Conservation (phyloP, 768 basidiomycete genomes). For the Suillus hirtellus region DNA sequence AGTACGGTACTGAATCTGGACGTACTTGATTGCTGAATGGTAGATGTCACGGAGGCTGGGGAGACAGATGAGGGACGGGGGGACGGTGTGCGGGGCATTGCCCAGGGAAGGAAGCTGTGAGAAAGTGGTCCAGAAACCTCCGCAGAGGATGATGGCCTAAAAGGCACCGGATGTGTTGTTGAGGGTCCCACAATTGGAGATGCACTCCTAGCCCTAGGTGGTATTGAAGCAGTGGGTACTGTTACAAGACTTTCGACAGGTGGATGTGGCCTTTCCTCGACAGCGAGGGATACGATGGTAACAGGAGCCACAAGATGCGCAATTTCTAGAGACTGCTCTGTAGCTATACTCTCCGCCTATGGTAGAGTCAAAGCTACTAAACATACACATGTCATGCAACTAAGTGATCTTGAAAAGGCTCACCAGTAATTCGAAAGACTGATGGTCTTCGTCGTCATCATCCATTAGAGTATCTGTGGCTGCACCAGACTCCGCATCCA, state of each 20-base stretch:
- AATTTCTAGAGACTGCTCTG: conserved; percentile 4
- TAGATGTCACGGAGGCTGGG: conserved; percentile 5
- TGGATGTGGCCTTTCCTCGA: neutral
- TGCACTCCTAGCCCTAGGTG: conserved; percentile 7
- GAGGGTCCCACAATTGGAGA: neutral
- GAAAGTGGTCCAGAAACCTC: conserved; percentile 14
- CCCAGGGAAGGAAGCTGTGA: conserved; percentile 2
- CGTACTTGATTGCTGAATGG: conserved; percentile 8
- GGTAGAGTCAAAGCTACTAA: conserved; percentile 33
- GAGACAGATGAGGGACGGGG: conserved; percentile 8
- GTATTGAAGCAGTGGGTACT: conserved; percentile 9
- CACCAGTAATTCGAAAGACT: conserved; percentile 27
- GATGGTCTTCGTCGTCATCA: conserved; percentile 21
- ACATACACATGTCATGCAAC: conserved; percentile 22
- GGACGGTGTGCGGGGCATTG: conserved; percentile 8
- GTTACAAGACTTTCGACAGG: conserved; percentile 4
- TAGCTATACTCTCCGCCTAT: conserved; percentile 14
- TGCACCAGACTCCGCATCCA: conserved; percentile 5
- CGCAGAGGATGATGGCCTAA: conserved; percentile 7
- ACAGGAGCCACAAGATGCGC: neutral
- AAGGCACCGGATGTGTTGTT: neutral
- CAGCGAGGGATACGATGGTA: neutral
- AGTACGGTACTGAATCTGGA: conserved; percentile 31
- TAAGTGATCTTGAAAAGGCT: conserved; percentile 19
- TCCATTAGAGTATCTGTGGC: conserved; percentile 27